Evolutionary conservation across 2,329 filamentous ascomycete genomes (phyloP).

Genomic region (Helminthosporium solani): DNA sequence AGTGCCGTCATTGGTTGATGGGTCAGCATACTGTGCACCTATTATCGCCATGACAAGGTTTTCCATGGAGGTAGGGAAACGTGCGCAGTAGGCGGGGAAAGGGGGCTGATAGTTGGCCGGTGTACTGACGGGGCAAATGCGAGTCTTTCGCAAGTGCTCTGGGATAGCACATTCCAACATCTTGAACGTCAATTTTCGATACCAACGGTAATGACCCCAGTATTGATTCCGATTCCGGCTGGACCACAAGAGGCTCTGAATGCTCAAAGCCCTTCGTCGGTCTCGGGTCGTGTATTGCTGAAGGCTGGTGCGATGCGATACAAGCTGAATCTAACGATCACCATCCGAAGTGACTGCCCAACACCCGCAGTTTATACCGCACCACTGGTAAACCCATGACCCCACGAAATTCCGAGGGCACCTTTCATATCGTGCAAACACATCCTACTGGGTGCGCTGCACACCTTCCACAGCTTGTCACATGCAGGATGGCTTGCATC

Average conservation of each 20-base stretch:
- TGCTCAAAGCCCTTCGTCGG: no score
- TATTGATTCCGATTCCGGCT: no score
- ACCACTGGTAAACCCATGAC: not conserved
- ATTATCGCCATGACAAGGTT: slow-evolving; percentile 40
- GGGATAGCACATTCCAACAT: slow-evolving; percentile 31
- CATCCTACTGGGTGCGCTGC: no score
- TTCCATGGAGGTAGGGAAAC: slow-evolving; percentile 33
- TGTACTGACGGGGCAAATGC: slow-evolving; percentile 19
- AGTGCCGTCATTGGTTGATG: not conserved
- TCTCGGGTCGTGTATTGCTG: not conserved
- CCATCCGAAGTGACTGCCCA: not conserved
- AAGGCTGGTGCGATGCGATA: not conserved
- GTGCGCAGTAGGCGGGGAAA: slow-evolving; percentile 34
- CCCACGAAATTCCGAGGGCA: no score
- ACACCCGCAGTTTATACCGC: not conserved
- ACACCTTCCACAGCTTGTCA: not conserved
- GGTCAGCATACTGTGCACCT: slow-evolving; percentile 29
- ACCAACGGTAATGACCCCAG: not conserved
- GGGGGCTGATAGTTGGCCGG: slow-evolving; percentile 30
- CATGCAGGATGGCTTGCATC: not conserved
- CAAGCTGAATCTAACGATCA: not conserved
- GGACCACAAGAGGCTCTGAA: no score
- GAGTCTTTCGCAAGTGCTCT: slow-evolving; percentile 17
- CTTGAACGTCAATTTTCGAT: not conserved
- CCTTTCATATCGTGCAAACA: no score